Evolutionary conservation across 2,329 filamentous ascomycete genomes (phyloP).

Genomic region (Aureobasidium sp.): DNA sequence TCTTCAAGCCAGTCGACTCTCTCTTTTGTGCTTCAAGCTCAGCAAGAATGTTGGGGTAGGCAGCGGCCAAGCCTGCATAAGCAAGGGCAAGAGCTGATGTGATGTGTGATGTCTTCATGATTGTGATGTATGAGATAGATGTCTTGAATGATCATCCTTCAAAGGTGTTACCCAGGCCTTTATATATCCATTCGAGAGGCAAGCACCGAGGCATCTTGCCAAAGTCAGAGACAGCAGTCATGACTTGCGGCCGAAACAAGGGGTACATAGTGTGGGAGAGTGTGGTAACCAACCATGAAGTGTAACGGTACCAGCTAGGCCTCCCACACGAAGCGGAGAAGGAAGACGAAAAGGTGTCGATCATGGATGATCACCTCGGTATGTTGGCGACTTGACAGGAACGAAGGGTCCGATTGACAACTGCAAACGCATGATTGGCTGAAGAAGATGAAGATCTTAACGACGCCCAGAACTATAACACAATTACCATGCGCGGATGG

Average conservation of each 20-base stretch:
- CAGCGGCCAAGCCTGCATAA: slow-evolving; percentile 16
- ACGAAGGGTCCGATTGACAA: not conserved
- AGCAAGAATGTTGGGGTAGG: slow-evolving; percentile 20
- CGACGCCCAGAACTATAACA: not conserved
- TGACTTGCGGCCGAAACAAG: not conserved
- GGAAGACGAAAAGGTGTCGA: not conserved
- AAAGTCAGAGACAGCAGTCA: not conserved
- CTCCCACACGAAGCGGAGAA: not conserved
- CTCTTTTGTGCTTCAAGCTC: slow-evolving; percentile 17
- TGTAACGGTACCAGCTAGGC: not conserved
- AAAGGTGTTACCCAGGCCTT: not conserved
- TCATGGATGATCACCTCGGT: slow-evolving; percentile 9
- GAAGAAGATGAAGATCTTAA: not conserved
- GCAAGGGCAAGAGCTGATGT: slow-evolving; percentile 18
- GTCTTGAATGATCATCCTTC: not conserved
- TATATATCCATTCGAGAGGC: not conserved
- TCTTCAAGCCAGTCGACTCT: not conserved
- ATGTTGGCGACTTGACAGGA: not conserved
- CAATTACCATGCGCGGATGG: not conserved
- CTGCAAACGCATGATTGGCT: not conserved
- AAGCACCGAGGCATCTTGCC: slow-evolving; percentile 12
- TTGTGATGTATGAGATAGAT: not conserved
- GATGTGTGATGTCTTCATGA: slow-evolving; percentile 19
- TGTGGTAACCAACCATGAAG: not conserved
- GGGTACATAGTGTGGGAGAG: not conserved